Percentiles rank a stretch among this genome's conserved stretches.
Evolutionary conservation across 169 alveolate species (phyloP).

Genomic region (Perkinsus chesapeaki): DNA sequence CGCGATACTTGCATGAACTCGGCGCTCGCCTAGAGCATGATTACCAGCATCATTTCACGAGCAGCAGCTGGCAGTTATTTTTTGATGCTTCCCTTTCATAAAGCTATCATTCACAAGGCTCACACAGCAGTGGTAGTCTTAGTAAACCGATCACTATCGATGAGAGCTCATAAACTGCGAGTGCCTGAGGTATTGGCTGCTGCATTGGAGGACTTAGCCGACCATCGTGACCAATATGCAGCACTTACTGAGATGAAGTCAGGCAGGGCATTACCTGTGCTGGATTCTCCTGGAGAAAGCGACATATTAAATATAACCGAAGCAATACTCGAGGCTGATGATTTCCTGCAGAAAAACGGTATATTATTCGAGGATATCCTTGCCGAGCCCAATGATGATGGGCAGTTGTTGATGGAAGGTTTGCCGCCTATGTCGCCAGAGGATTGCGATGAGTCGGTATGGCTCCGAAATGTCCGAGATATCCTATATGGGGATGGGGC

Average conservation of each 20-base stretch:
- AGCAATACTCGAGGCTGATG: neutral
- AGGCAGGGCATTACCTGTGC: neutral
- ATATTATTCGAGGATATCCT: neutral
- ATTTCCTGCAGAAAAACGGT: neutral
- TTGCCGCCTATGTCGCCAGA: neutral
- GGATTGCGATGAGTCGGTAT: neutral
- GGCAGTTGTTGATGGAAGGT: neutral
- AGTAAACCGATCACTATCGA: neutral
- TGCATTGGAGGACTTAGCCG: neutral
- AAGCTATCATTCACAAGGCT: neutral
- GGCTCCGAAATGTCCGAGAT: neutral
- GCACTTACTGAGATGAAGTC: neutral
- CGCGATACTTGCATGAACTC: too few species aligned
- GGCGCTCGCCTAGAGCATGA: neutral
- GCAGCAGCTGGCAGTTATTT: neutral
- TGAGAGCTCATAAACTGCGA: neutral
- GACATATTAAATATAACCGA: neutral
- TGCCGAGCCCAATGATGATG: neutral
- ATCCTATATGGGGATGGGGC: neutral
- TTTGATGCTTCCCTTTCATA: neutral
- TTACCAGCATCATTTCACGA: neutral
- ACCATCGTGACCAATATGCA: neutral
- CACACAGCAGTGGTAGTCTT: neutral
- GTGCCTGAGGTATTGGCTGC: neutral
- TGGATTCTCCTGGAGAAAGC: neutral